Conservation (phyloP, 1,284 basidiomycete genomes). For the Blastosporella zonata region DNA sequence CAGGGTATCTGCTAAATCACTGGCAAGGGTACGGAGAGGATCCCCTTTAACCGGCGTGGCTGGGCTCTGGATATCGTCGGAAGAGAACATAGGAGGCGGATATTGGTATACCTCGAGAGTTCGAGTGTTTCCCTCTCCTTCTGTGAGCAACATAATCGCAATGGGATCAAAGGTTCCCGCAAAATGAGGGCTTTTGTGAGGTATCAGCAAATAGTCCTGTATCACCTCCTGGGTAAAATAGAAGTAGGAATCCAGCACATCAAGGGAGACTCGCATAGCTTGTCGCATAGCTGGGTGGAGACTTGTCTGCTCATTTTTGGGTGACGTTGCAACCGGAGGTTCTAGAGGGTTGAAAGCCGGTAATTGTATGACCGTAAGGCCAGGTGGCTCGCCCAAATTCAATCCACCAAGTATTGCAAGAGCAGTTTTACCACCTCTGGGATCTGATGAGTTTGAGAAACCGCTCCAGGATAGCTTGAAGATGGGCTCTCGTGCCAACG, state of each 20-base stretch:
- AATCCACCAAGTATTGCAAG: constrained; percentile 81
- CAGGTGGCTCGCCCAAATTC: constrained; percentile 50
- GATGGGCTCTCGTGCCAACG: constrained; percentile 66
- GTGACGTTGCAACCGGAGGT: constrained; percentile 32
- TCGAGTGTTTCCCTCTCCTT: constrained; percentile 38
- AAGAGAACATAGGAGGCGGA: constrained; percentile 49
- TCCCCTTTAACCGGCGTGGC: constrained; percentile 7
- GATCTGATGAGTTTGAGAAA: constrained; percentile 63
- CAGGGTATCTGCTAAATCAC: constrained; percentile 43
- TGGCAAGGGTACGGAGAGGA: constrained; percentile 26
- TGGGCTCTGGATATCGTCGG: constrained; percentile 13
- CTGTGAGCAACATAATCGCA: constrained; percentile 55
- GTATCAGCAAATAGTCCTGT: constrained; percentile 80
- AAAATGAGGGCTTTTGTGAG: constrained; percentile 72
- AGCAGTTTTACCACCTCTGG: constrained; percentile 64
- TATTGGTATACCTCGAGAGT: constrained; percentile 51
- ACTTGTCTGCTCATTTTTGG: constrained; percentile 21
- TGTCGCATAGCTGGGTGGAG: constrained; percentile 55
- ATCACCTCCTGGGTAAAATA: constrained; percentile 62
- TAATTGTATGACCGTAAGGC: constrained; percentile 70
- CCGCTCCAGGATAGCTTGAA: constrained; percentile 88
- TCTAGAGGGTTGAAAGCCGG: constrained; percentile 68
- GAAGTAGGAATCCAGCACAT: constrained; percentile 53
- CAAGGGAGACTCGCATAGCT: constrained; percentile 65
- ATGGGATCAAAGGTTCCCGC: constrained; percentile 68